phyloP scores from a whole-genome alignment of 139 green algal species.

The Coelastrella sp. region DNA sequence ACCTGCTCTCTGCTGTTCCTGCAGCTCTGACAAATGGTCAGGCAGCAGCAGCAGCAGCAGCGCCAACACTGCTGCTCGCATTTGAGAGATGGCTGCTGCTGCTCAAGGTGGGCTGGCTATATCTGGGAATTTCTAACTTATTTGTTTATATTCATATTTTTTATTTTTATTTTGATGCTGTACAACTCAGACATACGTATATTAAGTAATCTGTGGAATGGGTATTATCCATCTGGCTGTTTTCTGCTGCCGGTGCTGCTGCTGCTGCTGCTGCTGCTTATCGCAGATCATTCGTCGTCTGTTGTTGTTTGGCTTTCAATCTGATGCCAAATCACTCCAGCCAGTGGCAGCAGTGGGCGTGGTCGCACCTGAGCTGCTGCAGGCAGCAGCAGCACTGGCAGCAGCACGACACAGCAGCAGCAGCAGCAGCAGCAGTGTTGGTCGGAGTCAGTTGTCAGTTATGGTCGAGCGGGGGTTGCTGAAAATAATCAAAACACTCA shows the following conservation, averaged over 20 bases:
- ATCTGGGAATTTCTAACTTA: background rate
- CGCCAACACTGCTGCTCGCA: constrained; percentile 60
- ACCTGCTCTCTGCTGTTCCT: constrained; percentile 63
- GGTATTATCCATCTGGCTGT: too few relatives aligned
- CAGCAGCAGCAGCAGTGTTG: constrained; percentile 9
- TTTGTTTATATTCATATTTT: background rate
- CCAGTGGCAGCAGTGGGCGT: constrained; percentile 65
- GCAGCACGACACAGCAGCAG: constrained; percentile 32
- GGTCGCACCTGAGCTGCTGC: constrained; percentile 70
- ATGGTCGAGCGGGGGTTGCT: constrained; percentile 82
- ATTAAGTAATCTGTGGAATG: too few relatives aligned
- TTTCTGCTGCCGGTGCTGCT: background rate
- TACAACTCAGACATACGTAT: too few relatives aligned
- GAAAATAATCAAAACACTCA: constrained; percentile 87
- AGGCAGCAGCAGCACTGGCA: constrained; percentile 62
- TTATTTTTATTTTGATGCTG: background rate
- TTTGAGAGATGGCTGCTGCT: constrained; percentile 93
- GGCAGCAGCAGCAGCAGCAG: background rate
- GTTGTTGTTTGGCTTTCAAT: constrained; percentile 83
- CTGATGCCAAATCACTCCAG: constrained; percentile 74
- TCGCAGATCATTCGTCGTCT: constrained; percentile 81
- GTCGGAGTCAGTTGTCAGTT: constrained; percentile 56
- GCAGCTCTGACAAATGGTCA: constrained; percentile 47
- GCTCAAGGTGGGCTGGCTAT: constrained; percentile 73
- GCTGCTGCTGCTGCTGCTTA: background rate